These are phyloP conservation scores for Hypoxylon sp. DNA, from an alignment of 2,329 filamentous ascomycete species.

Conservation along the genomic window DNA sequence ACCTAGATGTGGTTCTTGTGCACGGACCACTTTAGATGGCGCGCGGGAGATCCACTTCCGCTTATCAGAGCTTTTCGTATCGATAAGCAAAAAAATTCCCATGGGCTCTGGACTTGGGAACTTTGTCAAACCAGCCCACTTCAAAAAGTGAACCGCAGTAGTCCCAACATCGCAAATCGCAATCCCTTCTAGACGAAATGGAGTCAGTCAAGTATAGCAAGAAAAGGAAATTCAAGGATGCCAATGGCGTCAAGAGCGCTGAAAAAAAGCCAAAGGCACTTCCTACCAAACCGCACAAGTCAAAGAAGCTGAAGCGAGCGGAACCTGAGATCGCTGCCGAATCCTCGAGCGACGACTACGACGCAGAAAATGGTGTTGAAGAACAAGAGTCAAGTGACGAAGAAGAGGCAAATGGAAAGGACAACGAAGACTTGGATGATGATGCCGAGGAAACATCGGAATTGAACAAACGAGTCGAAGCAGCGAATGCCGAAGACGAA, in stretches of 20 bases:
- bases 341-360: slow-evolving; percentile 41
- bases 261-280: slow-evolving; percentile 51
- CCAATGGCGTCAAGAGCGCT: slow-evolving; percentile 50
- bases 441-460: slow-evolving; percentile 45
- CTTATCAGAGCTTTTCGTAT: slow-evolving; percentile 34
- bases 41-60: neutral
- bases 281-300: slow-evolving; percentile 54
- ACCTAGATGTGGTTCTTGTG: neutral
- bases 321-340: slow-evolving; percentile 48
- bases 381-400: slow-evolving; percentile 41
- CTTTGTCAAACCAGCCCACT: slow-evolving; percentile 27
- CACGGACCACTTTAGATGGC: slow-evolving; percentile 4
- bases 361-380: slow-evolving; percentile 42
- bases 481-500: slow-evolving; percentile 48
- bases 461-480: slow-evolving; percentile 46
- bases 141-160: slow-evolving; percentile 9
- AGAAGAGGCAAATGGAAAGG: slow-evolving; percentile 43
- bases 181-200: slow-evolving; percentile 43
- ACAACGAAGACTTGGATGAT: slow-evolving; percentile 42
- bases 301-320: slow-evolving; percentile 61
- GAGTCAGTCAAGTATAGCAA: slow-evolving; percentile 56
- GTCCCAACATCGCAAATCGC: slow-evolving; percentile 14
- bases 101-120: slow-evolving; percentile 4
- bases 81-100: slow-evolving; percentile 42
- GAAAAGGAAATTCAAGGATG: slow-evolving; percentile 61